These are phyloP conservation scores for Phytophthora palmivora DNA, from an alignment of 352 stramenopile species.

Conservation along the genomic window DNA sequence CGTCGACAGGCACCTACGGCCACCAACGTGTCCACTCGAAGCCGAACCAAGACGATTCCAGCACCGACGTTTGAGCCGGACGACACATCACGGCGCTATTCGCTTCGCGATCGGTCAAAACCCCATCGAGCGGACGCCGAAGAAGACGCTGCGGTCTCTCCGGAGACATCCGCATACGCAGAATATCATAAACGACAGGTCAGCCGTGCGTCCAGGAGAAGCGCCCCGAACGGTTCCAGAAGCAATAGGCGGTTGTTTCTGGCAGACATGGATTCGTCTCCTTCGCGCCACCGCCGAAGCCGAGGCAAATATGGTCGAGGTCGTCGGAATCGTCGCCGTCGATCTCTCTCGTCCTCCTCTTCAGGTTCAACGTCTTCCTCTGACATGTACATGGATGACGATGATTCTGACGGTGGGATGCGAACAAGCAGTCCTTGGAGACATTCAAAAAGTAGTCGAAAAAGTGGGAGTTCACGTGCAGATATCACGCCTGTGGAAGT, in stretches of 20 bases:
- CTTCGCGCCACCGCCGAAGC: constrained; percentile 27
- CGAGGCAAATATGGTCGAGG: constrained; percentile 32
- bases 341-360: constrained; percentile 55
- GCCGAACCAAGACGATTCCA: constrained; percentile 23
- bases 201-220: constrained; percentile 37
- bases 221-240: constrained; percentile 25
- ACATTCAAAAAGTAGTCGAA: constrained; percentile 34
- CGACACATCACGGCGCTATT: constrained; percentile 54
- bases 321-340: constrained; percentile 36
- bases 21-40: constrained; percentile 36
- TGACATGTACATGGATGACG: constrained; percentile 59
- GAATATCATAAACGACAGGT: constrained; percentile 76
- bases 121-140: constrained; percentile 45
- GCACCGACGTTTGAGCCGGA: constrained; percentile 23
- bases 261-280: constrained; percentile 34
- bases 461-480: constrained; percentile 56
- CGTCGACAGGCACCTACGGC: constrained; percentile 18
- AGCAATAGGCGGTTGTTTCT: constrained; percentile 41
- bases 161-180: constrained; percentile 53
- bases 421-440: constrained; percentile 48
- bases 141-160: constrained; percentile 39
- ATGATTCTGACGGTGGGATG: constrained; percentile 79
- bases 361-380: constrained; percentile 57
- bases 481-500: constrained; percentile 88
- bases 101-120: constrained; percentile 77